Base-by-base conservation (phyloP, 495 filamentous ascomycete genomes). In the Penicillium waksmanii region DNA sequence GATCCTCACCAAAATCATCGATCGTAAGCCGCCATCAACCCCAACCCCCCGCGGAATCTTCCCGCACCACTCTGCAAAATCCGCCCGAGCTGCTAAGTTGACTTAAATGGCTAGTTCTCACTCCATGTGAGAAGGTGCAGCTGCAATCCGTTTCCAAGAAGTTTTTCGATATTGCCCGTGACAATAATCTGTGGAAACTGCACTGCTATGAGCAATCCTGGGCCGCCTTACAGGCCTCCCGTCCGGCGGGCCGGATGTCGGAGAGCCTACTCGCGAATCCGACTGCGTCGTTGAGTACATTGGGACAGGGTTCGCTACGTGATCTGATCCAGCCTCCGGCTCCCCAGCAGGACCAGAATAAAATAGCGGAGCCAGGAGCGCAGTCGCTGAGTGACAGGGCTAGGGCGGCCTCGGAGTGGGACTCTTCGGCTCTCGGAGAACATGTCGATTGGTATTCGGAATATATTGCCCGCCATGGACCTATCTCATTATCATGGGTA, bases 361-460 rank as follows among this genome's bases (percentile, higher is more conserved):
- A n/a, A 55, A 21, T 53, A 27, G 60, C 62, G 27, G 53, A 61
- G 40, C 34, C 55, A 43, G 67, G 54, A 36, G 55, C 31, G 25
- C 53, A 68, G 66, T 68, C 74, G 5, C 62, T 67, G 53, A 72
- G 63, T 10, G 73, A 77, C 57, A 76, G 79, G 55, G 72, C 66
- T 66, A 83, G 80, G 74, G 84, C 76, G 59, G 82, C 89, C 51
- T 87, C 85, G 5, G 90, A 89, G 61, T 96, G 92, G 92, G 92
- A 97, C 61, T 90, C 91, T 2, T 84, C 84, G 5, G 89, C 88
- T 57, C 85, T 88, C 13, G 73, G 76, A 12, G 77, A 80, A 59
- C 67, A 78, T 56, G 77, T 90, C 13, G 84, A 90, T 51, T 97
- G 91, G 87, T 97, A 96, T 63, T 84, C 88, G 51, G 93, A 97